Conservation (phyloP, 2,329 filamentous ascomycete species). For the Penicillium polonicum region DNA sequence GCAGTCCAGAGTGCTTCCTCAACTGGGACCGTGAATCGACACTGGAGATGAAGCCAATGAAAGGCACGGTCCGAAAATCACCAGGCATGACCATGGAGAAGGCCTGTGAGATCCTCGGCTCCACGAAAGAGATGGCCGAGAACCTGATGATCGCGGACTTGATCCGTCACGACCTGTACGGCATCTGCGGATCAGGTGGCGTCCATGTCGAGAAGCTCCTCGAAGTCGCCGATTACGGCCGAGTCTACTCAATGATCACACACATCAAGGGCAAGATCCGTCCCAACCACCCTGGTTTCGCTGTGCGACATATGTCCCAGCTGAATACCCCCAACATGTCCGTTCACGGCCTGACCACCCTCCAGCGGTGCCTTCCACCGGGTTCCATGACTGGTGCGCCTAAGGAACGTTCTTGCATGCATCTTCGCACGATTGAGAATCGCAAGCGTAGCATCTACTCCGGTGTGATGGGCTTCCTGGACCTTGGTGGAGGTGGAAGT, state of each 20-base stretch:
- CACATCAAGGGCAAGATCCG: conserved; percentile 68
- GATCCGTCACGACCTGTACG: conserved; percentile 88
- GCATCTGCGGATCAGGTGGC: conserved; percentile 71
- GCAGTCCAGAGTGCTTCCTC: conserved; percentile 87
- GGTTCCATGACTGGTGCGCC: conserved; percentile 97
- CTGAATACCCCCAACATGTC: conserved; percentile 36
- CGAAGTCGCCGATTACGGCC: conserved; percentile 85
- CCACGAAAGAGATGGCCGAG: conserved; percentile 88
- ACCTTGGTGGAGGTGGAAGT: conserved; percentile 78
- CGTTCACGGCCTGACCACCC: conserved; percentile 65
- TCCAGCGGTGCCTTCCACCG: conserved; percentile 76
- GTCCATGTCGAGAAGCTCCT: conserved; percentile 77
- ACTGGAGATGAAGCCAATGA: conserved; percentile 80
- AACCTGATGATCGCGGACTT: conserved; percentile 98
- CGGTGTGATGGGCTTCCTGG: conserved; percentile 86
- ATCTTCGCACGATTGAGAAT: conserved; percentile 69
- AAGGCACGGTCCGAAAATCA: conserved; percentile 87
- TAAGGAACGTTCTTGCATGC: conserved; percentile 87
- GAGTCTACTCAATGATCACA: conserved; percentile 87
- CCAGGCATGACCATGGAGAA: conserved; percentile 65
- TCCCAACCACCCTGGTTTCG: conserved; percentile 28
- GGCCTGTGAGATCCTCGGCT: conserved; percentile 69
- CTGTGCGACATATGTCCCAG: conserved; percentile 33
- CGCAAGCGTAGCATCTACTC: conserved; percentile 72
- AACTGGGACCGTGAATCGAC: conserved; percentile 56